phyloP scores from a whole-genome alignment of 108 stramenopile genomes.

The Pinguiococcus pyrenoidosus region DNA sequence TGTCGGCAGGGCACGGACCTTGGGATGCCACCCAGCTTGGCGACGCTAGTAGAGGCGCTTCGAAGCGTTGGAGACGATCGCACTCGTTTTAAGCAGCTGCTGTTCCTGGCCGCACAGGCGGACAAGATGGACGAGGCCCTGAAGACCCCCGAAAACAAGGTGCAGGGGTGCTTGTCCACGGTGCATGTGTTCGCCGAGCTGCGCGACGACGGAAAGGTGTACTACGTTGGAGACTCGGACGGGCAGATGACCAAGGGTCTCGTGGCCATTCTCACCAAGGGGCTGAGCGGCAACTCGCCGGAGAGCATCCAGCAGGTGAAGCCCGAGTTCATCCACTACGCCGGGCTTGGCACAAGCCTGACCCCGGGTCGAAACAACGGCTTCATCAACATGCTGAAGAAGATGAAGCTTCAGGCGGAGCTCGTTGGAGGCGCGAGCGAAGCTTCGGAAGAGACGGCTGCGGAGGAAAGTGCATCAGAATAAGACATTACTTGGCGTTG shows the following conservation, averaged over 20 bases:
- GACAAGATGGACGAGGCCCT: background rate
- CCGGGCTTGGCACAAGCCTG: constrained; percentile 67
- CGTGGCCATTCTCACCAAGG: constrained; percentile 70
- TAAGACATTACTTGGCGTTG: too few species aligned
- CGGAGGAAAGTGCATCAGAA: too few species aligned
- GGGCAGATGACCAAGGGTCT: constrained; percentile 85
- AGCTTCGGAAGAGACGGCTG: too few species aligned
- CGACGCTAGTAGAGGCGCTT: too few species aligned
- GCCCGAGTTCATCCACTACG: constrained; percentile 68
- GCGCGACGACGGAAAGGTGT: constrained; percentile 33
- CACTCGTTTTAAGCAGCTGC: constrained; percentile 2
- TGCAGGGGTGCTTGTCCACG: constrained; percentile 74
- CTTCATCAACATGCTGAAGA: constrained; percentile 83
- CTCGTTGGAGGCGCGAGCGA: too few species aligned
- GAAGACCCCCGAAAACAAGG: constrained; percentile 18
- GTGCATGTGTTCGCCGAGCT: constrained; percentile 55
- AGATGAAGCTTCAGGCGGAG: constrained; percentile 68
- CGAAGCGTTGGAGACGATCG: too few species aligned
- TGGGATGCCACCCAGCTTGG: too few species aligned
- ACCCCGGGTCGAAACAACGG: constrained; percentile 86
- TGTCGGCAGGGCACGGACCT: too few species aligned
- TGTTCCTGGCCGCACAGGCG: background rate
- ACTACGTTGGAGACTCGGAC: constrained; percentile 80
- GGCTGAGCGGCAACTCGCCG: constrained; percentile 23
- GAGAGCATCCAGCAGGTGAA: constrained; percentile 49